Evolutionary conservation across 306 rosid species (phyloP).

Genomic region (Dalbergia cultrata): DNA sequence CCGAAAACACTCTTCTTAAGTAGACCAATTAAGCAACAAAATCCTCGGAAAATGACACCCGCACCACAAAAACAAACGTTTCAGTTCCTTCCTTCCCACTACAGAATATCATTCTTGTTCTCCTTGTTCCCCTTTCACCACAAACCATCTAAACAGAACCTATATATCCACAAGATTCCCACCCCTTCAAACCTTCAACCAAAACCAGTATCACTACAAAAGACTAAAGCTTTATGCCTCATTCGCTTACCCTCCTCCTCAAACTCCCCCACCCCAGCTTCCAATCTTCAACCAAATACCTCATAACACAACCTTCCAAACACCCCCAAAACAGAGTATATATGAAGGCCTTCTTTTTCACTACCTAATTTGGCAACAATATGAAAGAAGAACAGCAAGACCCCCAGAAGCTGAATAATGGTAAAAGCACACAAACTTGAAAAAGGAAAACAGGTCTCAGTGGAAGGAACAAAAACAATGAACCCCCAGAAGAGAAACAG

Average conservation of each 20-base stretch:
- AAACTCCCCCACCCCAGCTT: conserved; percentile 51
- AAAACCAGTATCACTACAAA: conserved; percentile 75
- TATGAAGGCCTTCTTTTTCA: background rate
- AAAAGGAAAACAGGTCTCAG: conserved; percentile 67
- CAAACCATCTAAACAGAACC: conserved; percentile 40
- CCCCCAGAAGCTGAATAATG: conserved; percentile 42
- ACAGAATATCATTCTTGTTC: conserved; percentile 56
- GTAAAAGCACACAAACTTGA: conserved; percentile 22
- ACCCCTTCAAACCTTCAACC: conserved; percentile 60
- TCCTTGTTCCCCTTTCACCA: conserved; percentile 12
- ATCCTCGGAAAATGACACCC: conserved; percentile 51
- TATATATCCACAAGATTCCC: conserved; percentile 40
- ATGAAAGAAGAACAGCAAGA: conserved; percentile 10
- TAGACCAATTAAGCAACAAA: conserved; percentile 58
- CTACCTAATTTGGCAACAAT: conserved; percentile 42
- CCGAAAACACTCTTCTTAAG: conserved; percentile 43
- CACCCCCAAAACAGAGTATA: background rate
- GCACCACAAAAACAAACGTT: conserved; percentile 51
- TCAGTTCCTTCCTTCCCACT: conserved; percentile 43
- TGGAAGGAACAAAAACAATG: conserved; percentile 24
- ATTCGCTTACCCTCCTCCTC: conserved; percentile 59
- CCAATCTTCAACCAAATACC: conserved; percentile 48
- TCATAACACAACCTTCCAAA: conserved; percentile 47
- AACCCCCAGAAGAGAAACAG: conserved; percentile 53
- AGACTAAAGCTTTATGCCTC: conserved; percentile 71